These are phyloP conservation scores for Podospora tetraspora DNA, from an alignment of 495 filamentous ascomycete species.

Conservation along the genomic window DNA sequence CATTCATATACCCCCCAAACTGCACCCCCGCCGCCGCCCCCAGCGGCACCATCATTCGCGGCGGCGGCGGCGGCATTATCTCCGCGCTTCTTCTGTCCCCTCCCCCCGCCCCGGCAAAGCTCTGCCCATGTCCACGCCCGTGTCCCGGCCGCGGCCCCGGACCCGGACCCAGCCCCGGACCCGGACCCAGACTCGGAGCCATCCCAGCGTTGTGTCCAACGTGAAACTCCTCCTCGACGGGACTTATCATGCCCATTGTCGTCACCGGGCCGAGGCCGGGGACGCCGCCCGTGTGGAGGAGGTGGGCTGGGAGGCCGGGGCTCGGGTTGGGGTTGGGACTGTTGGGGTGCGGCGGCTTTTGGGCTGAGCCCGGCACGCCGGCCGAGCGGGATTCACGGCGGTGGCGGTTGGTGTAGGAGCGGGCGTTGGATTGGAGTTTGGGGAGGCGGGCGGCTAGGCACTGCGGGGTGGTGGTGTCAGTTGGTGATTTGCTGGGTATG, in stretches of 20 bases:
- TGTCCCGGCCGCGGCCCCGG: neutral
- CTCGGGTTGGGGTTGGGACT: neutral
- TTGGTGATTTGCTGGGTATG: neutral
- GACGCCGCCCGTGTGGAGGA: neutral
- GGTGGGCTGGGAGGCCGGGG: neutral
- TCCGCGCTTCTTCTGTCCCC: neutral
- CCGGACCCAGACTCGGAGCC: neutral
- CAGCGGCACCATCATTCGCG: neutral
- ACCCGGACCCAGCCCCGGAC: too few species aligned
- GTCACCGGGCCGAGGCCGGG: slow-evolving; percentile 2
- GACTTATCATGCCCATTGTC: slow-evolving; percentile 10
- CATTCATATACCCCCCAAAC: slow-evolving; percentile 4
- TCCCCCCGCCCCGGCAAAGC: neutral
- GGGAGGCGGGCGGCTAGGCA: slow-evolving; percentile 46
- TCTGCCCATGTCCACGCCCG: neutral
- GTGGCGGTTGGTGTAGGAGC: slow-evolving; percentile 43
- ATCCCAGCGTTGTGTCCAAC: neutral
- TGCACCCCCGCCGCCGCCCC: neutral
- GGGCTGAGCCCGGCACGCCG: neutral
- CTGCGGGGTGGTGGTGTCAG: slow-evolving; percentile 16
- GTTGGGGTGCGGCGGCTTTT: neutral
- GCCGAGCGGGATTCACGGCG: slow-evolving; percentile 23
- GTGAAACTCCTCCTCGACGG: slow-evolving; percentile 10
- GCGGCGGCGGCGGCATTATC: slow-evolving; percentile 1
- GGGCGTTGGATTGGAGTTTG: slow-evolving; percentile 44